Evolutionary conservation across 352 stramenopile genomes (phyloP), one percentile per base, ranked within the genome.

Genomic region (Globisporangium polare): DNA sequence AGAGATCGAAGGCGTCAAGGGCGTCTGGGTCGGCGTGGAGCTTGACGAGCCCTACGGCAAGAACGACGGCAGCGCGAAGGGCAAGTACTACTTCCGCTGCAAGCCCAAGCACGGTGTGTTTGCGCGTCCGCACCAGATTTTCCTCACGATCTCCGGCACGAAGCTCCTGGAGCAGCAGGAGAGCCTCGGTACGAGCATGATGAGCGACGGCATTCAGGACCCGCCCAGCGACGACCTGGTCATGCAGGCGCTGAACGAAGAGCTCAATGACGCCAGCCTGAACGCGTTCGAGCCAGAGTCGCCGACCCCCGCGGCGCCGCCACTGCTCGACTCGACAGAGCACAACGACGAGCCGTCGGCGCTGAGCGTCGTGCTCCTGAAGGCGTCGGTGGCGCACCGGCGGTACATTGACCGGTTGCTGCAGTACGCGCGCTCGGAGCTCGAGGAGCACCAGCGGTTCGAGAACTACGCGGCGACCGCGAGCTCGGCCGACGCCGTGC

Each of bases 51-150:
- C 85, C 0, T 77, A 75, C 24, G 85, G 85, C 29, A 94, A 94
- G 60, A 94, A 94, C 62, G 85, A 94, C 66, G 85, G 85, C 47
- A 90, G 81, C 39, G 78, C 91, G 41, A 94, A 92, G 69, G 85
- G 81, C 51, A 64, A 76, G 33, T 85, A 86, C 62, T 94, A 92
- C 66, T 94, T 94, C 50, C 74, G 67, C 9, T 94, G 83, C 63
- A 81, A 88, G 50, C 73, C 78, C 15, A 90, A 92, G 60, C 78
- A 92, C 62, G 85, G 85, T 50, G 78, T 94, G 12, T 94, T 94
- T 61, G 80, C 83, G 4, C 78, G 82, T 2, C 79, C 82, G 29
- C 85, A 88, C 15, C 86, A 94, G 66, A 77, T 94, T 29, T 86
- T 89, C 58, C 62, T 88, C 17, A 88, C 77, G 3, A 86, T 88